Evolutionary conservation across 2,329 filamentous ascomycete species (phyloP), one percentile per base, ranked within the genome.

Genomic region (Cladosporium sphaerospermum): DNA sequence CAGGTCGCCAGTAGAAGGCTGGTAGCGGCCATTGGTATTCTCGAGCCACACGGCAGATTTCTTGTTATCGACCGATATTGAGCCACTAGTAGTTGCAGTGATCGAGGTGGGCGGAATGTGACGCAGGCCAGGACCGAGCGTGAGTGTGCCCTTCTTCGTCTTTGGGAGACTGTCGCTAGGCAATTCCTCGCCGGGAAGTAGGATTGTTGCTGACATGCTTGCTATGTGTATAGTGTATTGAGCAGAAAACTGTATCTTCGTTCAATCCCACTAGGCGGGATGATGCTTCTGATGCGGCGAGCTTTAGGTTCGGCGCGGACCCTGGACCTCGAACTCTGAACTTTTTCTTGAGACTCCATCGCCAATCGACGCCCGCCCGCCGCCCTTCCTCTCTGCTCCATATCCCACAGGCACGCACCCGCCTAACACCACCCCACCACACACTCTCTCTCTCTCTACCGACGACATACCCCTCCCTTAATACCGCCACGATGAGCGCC

Each of bases 1-100:
- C 45, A 95, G 82, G 69, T 99, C 93, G 66, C 86, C 85, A n/a
- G 80, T 75, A 14, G 83, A 79, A 10, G 93, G 89, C 34, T 83
- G 77, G 67, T 97, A 99, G 82, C 87, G 78, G 52, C 87, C 86
- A 59, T 83, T 81, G 18, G 60, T 45, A 58, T 78, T 82, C 65
- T 93, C 88, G 54, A 93, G 77, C 78, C 86, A 90, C 56, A 91
- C 78, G 4, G 86, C 82, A 69, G 89, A 88, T 75, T 91, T 93
- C 70, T 78, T 78, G 62, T 71, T 74, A 69, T 92, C 85, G 55
- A 80, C 80, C 55, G 82, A 77, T 53, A 91, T 77, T 63, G 83
- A 78, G 62, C 84, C 84, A 52, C 82, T 80, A 58, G 88, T 78
- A 52, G 84, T 84, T 58, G 86, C 77, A 58, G 84, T 77, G 62